Evolutionary conservation across 1,139 yeast species (phyloP).

Genomic region (Yamadazyma triangularis): DNA sequence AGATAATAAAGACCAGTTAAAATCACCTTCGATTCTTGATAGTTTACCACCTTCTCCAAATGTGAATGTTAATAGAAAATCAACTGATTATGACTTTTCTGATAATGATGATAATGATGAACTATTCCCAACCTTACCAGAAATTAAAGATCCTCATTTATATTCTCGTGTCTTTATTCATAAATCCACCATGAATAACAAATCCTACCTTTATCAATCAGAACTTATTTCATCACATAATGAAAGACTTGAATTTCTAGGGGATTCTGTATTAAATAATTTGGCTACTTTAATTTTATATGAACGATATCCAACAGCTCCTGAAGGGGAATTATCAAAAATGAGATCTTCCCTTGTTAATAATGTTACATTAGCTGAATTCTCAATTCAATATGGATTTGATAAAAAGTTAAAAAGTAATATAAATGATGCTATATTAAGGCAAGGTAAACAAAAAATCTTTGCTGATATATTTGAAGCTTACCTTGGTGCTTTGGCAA

Average conservation of each 20-base stretch:
- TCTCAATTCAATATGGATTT: slow-evolving; percentile 69
- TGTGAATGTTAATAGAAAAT: too few relatives aligned
- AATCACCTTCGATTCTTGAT: neutral
- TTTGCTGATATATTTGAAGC: slow-evolving; percentile 87
- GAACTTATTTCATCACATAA: slow-evolving; percentile 68
- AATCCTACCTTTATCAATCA: slow-evolving; percentile 48
- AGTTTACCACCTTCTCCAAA: neutral
- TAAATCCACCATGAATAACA: slow-evolving; percentile 63
- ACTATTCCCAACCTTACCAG: slow-evolving; percentile 78
- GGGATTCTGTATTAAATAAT: slow-evolving; percentile 82
- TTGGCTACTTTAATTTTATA: slow-evolving; percentile 67
- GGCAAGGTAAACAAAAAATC: slow-evolving; percentile 46
- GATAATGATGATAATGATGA: too few relatives aligned
- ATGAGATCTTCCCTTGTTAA: slow-evolving; percentile 70
- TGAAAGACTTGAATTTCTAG: slow-evolving; percentile 89
- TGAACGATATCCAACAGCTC: slow-evolving; percentile 59
- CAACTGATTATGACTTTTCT: neutral
- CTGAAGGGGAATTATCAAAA: slow-evolving; percentile 79
- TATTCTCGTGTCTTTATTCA: slow-evolving; percentile 77
- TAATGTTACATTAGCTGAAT: slow-evolving; percentile 67
- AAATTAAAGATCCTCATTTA: slow-evolving; percentile 55
- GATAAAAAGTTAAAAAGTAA: slow-evolving; percentile 53
- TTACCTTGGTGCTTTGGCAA: slow-evolving; percentile 76
- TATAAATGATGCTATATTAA: slow-evolving; percentile 30
- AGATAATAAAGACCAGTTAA: slow-evolving; percentile 1